These are phyloP conservation scores for Paracoccidioides lutzii DNA, from an alignment of 2,329 filamentous ascomycete species.

Conservation along the genomic window DNA sequence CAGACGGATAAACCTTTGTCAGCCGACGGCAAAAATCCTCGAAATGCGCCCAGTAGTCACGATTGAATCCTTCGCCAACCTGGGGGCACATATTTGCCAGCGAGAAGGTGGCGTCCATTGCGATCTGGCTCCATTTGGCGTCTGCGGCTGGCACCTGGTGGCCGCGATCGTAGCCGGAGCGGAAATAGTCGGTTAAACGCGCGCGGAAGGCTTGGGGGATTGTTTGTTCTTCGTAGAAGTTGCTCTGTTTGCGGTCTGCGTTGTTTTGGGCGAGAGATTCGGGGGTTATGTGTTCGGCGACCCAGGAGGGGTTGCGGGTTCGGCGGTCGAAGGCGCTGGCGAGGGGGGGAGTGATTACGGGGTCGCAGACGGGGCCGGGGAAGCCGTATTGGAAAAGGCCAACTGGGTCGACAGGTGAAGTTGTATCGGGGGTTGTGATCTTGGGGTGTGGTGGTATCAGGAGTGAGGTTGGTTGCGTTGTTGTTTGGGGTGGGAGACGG, in stretches of 20 bases:
- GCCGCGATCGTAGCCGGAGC: constrained; percentile 86
- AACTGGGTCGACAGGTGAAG: constrained; percentile 52
- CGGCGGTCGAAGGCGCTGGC: constrained; percentile 84
- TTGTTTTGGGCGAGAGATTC: constrained; percentile 61
- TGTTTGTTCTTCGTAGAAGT: constrained; percentile 65
- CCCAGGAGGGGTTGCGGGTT: constrained; percentile 86
- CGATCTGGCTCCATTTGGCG: constrained; percentile 83
- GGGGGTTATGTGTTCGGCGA: constrained; percentile 89
- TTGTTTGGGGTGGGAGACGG: constrained; percentile 16
- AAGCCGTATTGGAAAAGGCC: constrained; percentile 81
- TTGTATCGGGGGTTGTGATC: constrained; percentile 18
- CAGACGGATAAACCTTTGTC: constrained; percentile 66
- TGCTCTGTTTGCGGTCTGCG: constrained; percentile 72
- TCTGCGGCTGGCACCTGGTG: constrained; percentile 96
- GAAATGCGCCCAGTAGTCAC: constrained; percentile 98
- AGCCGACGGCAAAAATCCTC: constrained; percentile 90
- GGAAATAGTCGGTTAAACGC: constrained; percentile 84
- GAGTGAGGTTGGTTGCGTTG: constrained; percentile 15
- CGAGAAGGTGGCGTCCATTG: constrained; percentile 91
- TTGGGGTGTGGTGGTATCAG: constrained; percentile 14
- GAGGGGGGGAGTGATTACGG: constrained; percentile 62
- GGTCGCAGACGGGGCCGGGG: constrained; percentile 76
- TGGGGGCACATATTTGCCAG: constrained; percentile 97
- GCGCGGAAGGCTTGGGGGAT: constrained; percentile 83
- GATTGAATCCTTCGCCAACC: constrained; percentile 95